A percentile compares a stretch with the other conserved stretches of the same genome.
Conservation (phyloP, 148 eudicot genomes). For the Selenicereus undatus region DNA sequence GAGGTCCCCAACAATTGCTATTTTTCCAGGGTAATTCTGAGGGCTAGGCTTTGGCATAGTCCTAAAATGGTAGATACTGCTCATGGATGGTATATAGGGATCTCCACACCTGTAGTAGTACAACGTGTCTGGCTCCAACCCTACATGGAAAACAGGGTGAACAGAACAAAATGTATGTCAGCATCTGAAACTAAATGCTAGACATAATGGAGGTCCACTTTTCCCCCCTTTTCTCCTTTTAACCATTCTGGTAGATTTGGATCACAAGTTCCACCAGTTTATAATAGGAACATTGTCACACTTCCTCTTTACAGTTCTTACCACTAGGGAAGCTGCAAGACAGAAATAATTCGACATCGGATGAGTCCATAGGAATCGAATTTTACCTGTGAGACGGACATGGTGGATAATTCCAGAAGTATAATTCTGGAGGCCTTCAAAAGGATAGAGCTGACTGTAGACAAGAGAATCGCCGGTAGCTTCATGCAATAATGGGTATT, state of each 20-base stretch:
- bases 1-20: conserved; percentile 81
- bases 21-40: conserved; percentile 53
- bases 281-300: not conserved
- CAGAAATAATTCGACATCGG: too few species aligned
- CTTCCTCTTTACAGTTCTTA: not conserved
- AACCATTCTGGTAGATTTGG: not conserved
- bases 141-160: conserved; percentile 29
- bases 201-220: not conserved
- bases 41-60: conserved; percentile 84
- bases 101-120: conserved; percentile 92
- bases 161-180: not conserved
- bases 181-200: not conserved
- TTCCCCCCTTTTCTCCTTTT: not conserved
- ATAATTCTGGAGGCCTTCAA: conserved; percentile 84
- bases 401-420: conserved; percentile 99
- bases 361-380: not conserved
- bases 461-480: conserved; percentile 68
- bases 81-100: conserved; percentile 65
- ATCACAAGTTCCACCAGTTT: not conserved
- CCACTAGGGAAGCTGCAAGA: not conserved
- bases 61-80: conserved; percentile 51
- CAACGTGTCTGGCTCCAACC: conserved; percentile 53
- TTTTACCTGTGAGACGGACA: conserved; percentile 71
- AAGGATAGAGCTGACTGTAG: conserved; percentile 86
- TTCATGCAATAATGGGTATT: conserved; percentile 36